Base-by-base conservation (phyloP, 2,329 filamentous ascomycete genomes). In the Talaromyces marneffei region DNA sequence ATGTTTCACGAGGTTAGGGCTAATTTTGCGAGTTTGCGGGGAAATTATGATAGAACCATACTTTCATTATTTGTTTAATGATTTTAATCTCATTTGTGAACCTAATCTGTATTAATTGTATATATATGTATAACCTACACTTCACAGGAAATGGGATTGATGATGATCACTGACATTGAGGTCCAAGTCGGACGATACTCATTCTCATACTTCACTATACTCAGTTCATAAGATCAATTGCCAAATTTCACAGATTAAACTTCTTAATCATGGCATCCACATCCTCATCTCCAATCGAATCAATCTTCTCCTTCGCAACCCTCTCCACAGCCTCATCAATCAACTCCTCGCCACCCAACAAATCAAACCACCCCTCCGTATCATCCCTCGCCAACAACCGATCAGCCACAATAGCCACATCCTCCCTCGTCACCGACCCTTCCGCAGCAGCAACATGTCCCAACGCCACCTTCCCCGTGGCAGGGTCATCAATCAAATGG, bases 341-440 rank as follows among this genome's bases (percentile, higher is more conserved):
- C 0, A 66, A 68, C 62, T 82, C 78, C 20, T 82, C 73, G 2
- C 82, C 82, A 66, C 80, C 77, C 50, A 84, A 63, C 64, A 84
- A 69, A 75, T 85, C 82, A 68, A 78, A 74, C 81, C 82, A 85
- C 0, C 82, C 82, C 40, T 75, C 76, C 25, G 75, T 76, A 65
- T 79, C 79, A 23, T 76, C 75, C 12, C 77, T 76, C 18, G 78
- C 79, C 70, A 85, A 66, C 63, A 83, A 73, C 64, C 68, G 71
- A 66, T 78, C 80, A 46, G 81, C 78, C 44, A 81, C 78, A 66
- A 78, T 74, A 5, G 82, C 82, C 50, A 84, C 82, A 66, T 81
- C 79, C 64, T 77, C 80, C 39, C 82, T 73, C 29, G 75, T 77
- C 29, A 81, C 77, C 61, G 72, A 76, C 0, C 77, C 80, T 37